Evolutionary conservation across 371 early-diverging fungal genomes (phyloP), one percentile per base, ranked within the genome.

Genomic region (Actinomortierella wolfii): DNA sequence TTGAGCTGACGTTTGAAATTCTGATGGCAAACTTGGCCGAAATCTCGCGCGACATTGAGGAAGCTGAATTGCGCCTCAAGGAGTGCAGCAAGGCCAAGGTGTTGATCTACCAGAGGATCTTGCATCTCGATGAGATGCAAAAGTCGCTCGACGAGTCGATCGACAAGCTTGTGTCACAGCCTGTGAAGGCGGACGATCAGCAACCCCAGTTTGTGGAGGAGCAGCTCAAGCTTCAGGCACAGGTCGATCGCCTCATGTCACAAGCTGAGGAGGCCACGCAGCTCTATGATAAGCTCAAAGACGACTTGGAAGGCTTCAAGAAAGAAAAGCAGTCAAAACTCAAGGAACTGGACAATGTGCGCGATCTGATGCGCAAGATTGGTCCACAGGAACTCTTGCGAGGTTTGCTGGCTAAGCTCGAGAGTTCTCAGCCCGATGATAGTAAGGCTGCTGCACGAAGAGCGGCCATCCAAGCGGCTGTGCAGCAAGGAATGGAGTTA

Each of bases 1-100:
- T 86, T 7, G 86, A 86, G 40, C 65, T 86, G 14, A 67, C 78
- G 3, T 86, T 83, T 66, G 86, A 84, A 26, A 84, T 86, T 26
- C 51, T 81, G 34, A 80, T 79, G 51, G 74, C 85, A 17, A 86
- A 86, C 56, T 59, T 84, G 5, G 76, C 69, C n/a, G 86, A 86
- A 60, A 81, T 86, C 25, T 80, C 83, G 51, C 81, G 78, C 7
- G 86, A 86, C 57, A 67, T 84, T 1, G 79, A 79, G 24, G 75
- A 77, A 18, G 71, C 81, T n/a, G 79, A 77, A 3, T 45, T 60
- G 2, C 78, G 81, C 18, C 53, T 78, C 0, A 71, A 78, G 8
- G 75, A 78, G 44, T 64, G 83, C 3, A 56, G 61, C 51, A 59
- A 59, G 7, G 76, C 63, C 51, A 86, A 86, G 62, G 80, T 80